These are phyloP conservation scores for Botryobasidium botryosum DNA, from an alignment of 768 basidiomycete species.

Conservation along the genomic window DNA sequence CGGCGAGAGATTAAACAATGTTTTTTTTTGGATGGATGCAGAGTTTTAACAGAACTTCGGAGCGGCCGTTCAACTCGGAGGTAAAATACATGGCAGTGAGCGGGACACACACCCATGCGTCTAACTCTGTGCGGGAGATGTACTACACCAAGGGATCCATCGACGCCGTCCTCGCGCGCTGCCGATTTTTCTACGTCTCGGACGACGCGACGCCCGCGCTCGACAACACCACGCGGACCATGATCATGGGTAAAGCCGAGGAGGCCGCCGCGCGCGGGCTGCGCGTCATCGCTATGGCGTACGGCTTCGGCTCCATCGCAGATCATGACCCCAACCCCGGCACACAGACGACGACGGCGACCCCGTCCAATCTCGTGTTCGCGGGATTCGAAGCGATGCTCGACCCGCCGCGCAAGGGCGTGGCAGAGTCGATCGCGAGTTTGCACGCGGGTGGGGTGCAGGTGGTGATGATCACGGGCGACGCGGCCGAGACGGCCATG, in stretches of 20 bases:
- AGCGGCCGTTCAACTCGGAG: slow-evolving; percentile 86
- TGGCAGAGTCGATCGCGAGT: slow-evolving; percentile 72
- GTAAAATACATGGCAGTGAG: slow-evolving; percentile 86
- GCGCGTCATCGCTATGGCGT: slow-evolving; percentile 85
- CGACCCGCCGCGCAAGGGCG: slow-evolving; percentile 86
- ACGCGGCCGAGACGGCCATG: slow-evolving; percentile 79
- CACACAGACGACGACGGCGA: slow-evolving; percentile 14
- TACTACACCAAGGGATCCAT: slow-evolving; percentile 89
- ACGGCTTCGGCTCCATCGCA: slow-evolving; percentile 45
- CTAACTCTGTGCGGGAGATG: slow-evolving; percentile 43
- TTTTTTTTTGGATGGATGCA: background rate
- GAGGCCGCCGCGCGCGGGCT: slow-evolving; percentile 58
- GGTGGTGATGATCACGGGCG: slow-evolving; percentile 98
- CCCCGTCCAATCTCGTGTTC: slow-evolving; percentile 50
- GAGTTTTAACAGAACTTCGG: slow-evolving; percentile 26
- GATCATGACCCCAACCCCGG: slow-evolving; percentile 14
- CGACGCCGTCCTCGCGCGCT: slow-evolving; percentile 69
- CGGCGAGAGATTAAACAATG: background rate
- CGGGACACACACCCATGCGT: slow-evolving; percentile 39
- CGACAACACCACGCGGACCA: slow-evolving; percentile 46
- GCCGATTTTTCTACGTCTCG: slow-evolving; percentile 77
- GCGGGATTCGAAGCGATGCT: slow-evolving; percentile 90
- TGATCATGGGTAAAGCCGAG: slow-evolving; percentile 56
- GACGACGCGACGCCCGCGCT: slow-evolving; percentile 77
- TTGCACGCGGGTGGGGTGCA: slow-evolving; percentile 79